These are phyloP conservation scores for Aspergillus terreus DNA, from an alignment of 2,329 filamentous ascomycete genomes.

Conservation along the genomic window DNA sequence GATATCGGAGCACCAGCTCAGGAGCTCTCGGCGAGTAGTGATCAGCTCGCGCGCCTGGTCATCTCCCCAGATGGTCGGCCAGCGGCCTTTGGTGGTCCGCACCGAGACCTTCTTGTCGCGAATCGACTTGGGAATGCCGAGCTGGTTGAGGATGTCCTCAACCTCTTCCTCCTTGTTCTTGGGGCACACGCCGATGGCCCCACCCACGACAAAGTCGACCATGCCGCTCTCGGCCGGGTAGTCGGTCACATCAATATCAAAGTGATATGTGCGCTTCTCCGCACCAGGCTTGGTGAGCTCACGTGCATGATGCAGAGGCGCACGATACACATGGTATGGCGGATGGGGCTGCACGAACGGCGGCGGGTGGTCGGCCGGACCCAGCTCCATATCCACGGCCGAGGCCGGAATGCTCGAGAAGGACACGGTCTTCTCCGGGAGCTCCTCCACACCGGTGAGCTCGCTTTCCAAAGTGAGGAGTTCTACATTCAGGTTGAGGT, in stretches of 20 bases:
- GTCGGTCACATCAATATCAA: slow-evolving; percentile 92
- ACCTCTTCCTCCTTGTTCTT: slow-evolving; percentile 76
- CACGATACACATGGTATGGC: slow-evolving; percentile 85
- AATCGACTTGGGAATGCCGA: slow-evolving; percentile 75
- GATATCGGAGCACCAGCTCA: slow-evolving; percentile 93
- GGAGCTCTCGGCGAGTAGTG: slow-evolving; percentile 83
- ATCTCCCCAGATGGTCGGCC: slow-evolving; percentile 98
- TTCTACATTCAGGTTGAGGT: slow-evolving; percentile 71
- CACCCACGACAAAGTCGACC: slow-evolving; percentile 93
- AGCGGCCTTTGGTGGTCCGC: slow-evolving; percentile 75
- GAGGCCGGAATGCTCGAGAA: slow-evolving; percentile 46
- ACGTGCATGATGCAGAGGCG: slow-evolving; percentile 78
- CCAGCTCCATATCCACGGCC: slow-evolving; percentile 29
- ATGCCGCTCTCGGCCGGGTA: slow-evolving; percentile 78
- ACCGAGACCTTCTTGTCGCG: slow-evolving; percentile 80
- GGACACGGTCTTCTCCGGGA: slow-evolving; percentile 73
- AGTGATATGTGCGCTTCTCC: slow-evolving; percentile 96
- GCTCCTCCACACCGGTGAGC: slow-evolving; percentile 65
- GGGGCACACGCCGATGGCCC: slow-evolving; percentile 88
- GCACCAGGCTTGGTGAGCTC: slow-evolving; percentile 85
- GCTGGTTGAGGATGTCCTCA: slow-evolving; percentile 76
- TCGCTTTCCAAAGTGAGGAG: slow-evolving; percentile 66
- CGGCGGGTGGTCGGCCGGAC: slow-evolving; percentile 64
- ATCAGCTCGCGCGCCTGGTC: slow-evolving; percentile 80
- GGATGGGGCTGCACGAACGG: slow-evolving; percentile 91